Evolutionary conservation across 2,329 filamentous ascomycete species (phyloP).

Genomic region (Thyridium curvatum): DNA sequence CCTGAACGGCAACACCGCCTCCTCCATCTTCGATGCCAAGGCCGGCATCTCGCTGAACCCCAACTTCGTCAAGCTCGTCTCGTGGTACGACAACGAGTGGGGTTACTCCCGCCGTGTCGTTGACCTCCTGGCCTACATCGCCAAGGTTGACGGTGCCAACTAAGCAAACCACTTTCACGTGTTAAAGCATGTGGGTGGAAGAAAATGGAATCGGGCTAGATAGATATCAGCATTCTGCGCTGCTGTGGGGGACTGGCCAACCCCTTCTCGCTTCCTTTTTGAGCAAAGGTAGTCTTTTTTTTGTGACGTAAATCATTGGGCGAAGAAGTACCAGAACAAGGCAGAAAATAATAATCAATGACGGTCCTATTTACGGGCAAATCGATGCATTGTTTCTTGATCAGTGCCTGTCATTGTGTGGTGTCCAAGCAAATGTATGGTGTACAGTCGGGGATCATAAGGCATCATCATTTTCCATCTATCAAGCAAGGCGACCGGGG

Average conservation of each 20-base stretch:
- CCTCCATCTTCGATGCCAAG: constrained; percentile 99
- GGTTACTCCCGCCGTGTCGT: constrained; percentile 96
- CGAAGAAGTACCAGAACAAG: background rate
- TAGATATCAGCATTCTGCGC: background rate
- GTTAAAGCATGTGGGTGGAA: too few species aligned
- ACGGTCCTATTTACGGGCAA: too few species aligned
- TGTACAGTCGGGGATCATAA: too few species aligned
- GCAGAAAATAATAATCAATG: constrained; percentile 1
- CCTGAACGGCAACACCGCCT: constrained; percentile 85
- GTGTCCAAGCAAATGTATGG: too few species aligned
- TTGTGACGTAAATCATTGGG: background rate
- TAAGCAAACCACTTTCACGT: constrained; percentile 22
- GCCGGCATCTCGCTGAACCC: constrained; percentile 97
- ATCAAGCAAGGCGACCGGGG: too few species aligned
- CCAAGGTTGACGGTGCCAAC: constrained; percentile 65
- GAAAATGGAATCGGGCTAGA: background rate
- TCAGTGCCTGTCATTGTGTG: too few species aligned
- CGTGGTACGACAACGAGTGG: constrained; percentile 99
- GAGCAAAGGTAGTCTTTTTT: background rate
- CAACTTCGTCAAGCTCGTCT: constrained; percentile 98
- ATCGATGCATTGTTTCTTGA: too few species aligned
- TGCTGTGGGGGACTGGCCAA: too few species aligned
- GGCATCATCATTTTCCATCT: too few species aligned
- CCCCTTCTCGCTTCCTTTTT: background rate
- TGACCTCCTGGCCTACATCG: constrained; percentile 72